Conservation (phyloP, 495 filamentous ascomycete species). For the Apodospora peruviana region DNA sequence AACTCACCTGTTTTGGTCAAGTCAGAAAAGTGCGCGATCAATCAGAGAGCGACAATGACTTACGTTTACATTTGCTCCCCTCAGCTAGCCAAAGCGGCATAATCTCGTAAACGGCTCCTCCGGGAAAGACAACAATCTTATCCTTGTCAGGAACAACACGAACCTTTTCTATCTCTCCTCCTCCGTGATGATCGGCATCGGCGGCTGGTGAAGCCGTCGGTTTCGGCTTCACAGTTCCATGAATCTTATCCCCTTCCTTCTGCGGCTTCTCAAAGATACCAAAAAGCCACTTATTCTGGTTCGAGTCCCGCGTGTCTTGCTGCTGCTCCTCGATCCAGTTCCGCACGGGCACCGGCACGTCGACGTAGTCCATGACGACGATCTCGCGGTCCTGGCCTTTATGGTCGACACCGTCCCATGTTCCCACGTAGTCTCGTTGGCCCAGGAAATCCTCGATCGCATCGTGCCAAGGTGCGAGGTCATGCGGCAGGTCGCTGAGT, state of each 20-base stretch:
- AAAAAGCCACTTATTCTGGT: conserved; percentile 21
- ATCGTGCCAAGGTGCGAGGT: conserved; percentile 21
- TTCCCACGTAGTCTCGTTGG: conserved; percentile 17
- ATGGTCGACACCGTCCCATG: conserved; percentile 31
- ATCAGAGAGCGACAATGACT: conserved; percentile 3
- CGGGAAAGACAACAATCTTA: conserved; percentile 30
- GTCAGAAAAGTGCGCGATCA: not conserved
- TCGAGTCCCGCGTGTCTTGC: conserved; percentile 3
- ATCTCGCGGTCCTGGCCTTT: conserved; percentile 26
- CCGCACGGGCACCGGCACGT: conserved; percentile 20
- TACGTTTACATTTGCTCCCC: conserved; percentile 28
- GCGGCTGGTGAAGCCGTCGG: conserved; percentile 4
- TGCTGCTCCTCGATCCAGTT: conserved; percentile 31
- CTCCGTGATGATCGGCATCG: too few relatives aligned
- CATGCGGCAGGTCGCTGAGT: conserved; percentile 23
- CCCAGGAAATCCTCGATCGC: conserved; percentile 21
- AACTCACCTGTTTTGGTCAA: conserved; percentile 15
- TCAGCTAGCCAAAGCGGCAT: conserved; percentile 27
- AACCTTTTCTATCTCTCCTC: not conserved
- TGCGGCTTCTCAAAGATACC: conserved; percentile 26
- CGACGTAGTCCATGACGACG: conserved; percentile 29
- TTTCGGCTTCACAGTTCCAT: conserved; percentile 8
- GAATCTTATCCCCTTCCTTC: conserved; percentile 12
- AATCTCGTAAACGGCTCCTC: conserved; percentile 26
- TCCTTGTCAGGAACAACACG: conserved; percentile 16